Base-by-base conservation (phyloP, 768 basidiomycete species). In the Lentinula raphanica region DNA sequence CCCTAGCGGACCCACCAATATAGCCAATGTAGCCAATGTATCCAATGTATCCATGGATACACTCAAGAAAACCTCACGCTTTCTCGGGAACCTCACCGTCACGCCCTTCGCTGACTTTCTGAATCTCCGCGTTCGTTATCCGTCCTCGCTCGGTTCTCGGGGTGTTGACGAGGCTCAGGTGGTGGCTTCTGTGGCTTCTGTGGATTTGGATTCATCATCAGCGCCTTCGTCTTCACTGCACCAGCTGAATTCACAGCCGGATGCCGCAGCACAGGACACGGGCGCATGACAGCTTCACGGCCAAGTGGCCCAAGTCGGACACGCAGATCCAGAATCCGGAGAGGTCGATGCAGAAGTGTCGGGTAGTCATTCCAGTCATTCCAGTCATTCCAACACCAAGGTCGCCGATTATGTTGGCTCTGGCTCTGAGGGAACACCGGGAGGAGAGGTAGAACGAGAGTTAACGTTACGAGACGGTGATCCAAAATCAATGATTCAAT, bases 101-200 rank as follows among this genome's bases (percentile, higher is more conserved):
- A 78, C 81, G 49, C 83, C 86, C 5, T 77, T 89, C 38, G 76
- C 86, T 45, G 85, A 81, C 28, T 83, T 88, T 67, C 74, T n/a
- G n/a, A n/a, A n/a, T n/a, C n/a, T 85, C 55, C 81, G 87, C 36
- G 74, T 78, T 21, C 82, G 86, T 49, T 80, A 87, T 67, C 79
- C 84, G 29, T 81, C 84, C 19, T 74, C 56, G 0, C 23, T 67
- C 50, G 58, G 63, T 53, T 27, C 58, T 21, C 39, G 49, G 8
- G 49, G 50, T 32, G 49, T 29, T 74, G 13, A 70, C 67, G 62
- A 73, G 70, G 54, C 58, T 12, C 35, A 60, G 35, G 49, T n/a
- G n/a, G n/a, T n/a, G n/a, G n/a, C n/a, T n/a, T n/a, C n/a, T n/a
- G n/a, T n/a, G n/a, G n/a, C n/a, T n/a, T n/a, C n/a, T n/a, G n/a